phyloP scores from a whole-genome alignment of 805 yeast species.

The Kluyveromyces lactis region DNA sequence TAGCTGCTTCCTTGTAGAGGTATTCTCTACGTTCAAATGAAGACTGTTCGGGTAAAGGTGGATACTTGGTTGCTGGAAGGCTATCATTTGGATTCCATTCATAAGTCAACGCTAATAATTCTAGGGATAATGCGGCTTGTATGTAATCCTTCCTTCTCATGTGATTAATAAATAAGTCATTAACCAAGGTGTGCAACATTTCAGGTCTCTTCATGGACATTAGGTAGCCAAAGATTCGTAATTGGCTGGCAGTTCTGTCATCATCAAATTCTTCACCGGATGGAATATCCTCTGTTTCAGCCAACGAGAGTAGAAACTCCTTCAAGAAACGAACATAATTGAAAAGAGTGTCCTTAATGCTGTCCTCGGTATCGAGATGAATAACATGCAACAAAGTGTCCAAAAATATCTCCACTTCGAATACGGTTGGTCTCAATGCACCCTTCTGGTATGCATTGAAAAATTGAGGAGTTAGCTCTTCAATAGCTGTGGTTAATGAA shows the following conservation, averaged over 20 bases:
- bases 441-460: constrained; percentile 22
- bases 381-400: constrained; percentile 13
- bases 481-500: constrained; percentile 13
- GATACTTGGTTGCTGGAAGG: constrained; percentile 51
- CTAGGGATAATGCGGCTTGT: constrained; percentile 79
- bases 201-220: constrained; percentile 75
- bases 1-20: constrained; percentile 61
- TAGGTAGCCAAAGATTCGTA: constrained; percentile 68
- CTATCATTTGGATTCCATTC: constrained; percentile 57
- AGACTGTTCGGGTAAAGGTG: constrained; percentile 71
- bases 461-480: constrained; percentile 19
- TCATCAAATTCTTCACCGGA: constrained; percentile 77
- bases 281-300: constrained; percentile 67
- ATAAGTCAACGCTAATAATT: constrained; percentile 67
- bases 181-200: constrained; percentile 68
- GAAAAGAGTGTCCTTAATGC: constrained; percentile 43
- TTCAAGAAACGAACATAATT: constrained; percentile 45
- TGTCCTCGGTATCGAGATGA: constrained; percentile 46
- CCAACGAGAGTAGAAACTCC: constrained; percentile 55
- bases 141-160: constrained; percentile 51
- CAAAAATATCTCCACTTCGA: constrained; percentile 16
- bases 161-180: constrained; percentile 63
- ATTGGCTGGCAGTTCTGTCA: constrained; percentile 72
- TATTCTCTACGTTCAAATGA: constrained; percentile 75
- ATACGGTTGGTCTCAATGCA: constrained; percentile 16